phyloP scores from a whole-genome alignment of 1,284 basidiomycete species.

The Boletus sp. region DNA sequence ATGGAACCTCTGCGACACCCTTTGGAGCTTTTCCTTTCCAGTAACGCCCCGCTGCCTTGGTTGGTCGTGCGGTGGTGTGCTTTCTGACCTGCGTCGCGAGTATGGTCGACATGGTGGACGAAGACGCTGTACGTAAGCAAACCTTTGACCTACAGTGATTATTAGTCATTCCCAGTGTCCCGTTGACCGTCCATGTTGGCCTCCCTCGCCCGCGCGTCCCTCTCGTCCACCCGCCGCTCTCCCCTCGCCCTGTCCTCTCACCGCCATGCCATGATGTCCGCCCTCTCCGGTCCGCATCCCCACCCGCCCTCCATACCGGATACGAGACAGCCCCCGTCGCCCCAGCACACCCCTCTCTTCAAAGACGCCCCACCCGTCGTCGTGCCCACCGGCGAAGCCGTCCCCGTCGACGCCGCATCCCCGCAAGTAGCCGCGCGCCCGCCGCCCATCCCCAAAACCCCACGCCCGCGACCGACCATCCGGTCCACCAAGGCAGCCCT shows the following conservation, averaged over 20 bases:
- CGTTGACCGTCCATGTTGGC: slow-evolving; percentile 27
- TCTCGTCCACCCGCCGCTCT: slow-evolving; percentile 17
- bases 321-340: slow-evolving; percentile 20
- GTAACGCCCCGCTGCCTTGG: slow-evolving; percentile 72
- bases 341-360: slow-evolving; percentile 30
- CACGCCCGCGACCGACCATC: slow-evolving; percentile 62
- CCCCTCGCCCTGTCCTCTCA: slow-evolving; percentile 26
- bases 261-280: slow-evolving; percentile 60
- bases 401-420: slow-evolving; percentile 58
- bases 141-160: neutral
- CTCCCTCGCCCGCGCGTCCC: slow-evolving; percentile 20
- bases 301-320: slow-evolving; percentile 16
- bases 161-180: slow-evolving; percentile 24
- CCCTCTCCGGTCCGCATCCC: slow-evolving; percentile 33
- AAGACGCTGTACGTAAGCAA: too few species aligned
- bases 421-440: slow-evolving; percentile 69
- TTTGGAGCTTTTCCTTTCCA: slow-evolving; percentile 84
- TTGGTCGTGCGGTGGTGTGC: slow-evolving; percentile 65
- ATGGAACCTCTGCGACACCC: slow-evolving; percentile 53
- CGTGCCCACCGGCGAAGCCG: slow-evolving; percentile 43
- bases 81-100: slow-evolving; percentile 46
- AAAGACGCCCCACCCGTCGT: slow-evolving; percentile 51
- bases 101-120: slow-evolving; percentile 29
- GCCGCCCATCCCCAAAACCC: slow-evolving; percentile 60
- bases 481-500: slow-evolving; percentile 80